Conservation (phyloP, 2,329 filamentous ascomycete species). For the Calonectria henricotiae region DNA sequence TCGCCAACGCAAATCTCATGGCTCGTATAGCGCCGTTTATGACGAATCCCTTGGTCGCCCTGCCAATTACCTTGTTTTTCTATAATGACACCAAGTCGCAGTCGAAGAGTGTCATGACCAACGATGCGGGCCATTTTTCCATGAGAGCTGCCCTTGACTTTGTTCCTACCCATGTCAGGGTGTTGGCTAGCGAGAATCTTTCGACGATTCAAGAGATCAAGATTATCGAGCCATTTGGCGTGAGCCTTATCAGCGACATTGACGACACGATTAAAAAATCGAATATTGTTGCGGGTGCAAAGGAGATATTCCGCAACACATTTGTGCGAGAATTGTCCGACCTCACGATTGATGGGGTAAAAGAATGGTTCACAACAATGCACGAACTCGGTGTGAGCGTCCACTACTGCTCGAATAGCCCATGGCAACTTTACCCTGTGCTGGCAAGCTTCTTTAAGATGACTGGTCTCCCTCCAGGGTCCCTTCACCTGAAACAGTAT, state of each 20-base stretch:
- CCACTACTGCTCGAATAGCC: conserved; percentile 99
- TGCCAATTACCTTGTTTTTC: conserved; percentile 93
- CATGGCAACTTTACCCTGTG: conserved; percentile 96
- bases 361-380: conserved; percentile 89
- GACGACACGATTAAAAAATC: conserved; percentile 98
- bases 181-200: conserved; percentile 88
- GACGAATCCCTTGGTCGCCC: conserved; percentile 83
- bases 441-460: conserved; percentile 87
- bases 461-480: conserved; percentile 87
- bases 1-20: conserved; percentile 91
- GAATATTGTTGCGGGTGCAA: conserved; percentile 87
- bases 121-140: conserved; percentile 91
- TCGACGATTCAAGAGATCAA: conserved; percentile 85
- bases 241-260: conserved; percentile 97
- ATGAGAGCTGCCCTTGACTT: conserved; percentile 89
- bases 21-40: conserved; percentile 91
- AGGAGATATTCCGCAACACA: conserved; percentile 96
- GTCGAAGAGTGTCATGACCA: conserved; percentile 87
- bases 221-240: conserved; percentile 83
- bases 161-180: conserved; percentile 88
- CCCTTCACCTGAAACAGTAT: conserved; percentile 96
- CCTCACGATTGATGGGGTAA: conserved; percentile 88
- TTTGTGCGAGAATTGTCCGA: conserved; percentile 90
- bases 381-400: conserved; percentile 86
- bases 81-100: conserved; percentile 89